These are phyloP conservation scores for Ogataea siamensis DNA, from an alignment of 805 yeast genomes.

Conservation along the genomic window DNA sequence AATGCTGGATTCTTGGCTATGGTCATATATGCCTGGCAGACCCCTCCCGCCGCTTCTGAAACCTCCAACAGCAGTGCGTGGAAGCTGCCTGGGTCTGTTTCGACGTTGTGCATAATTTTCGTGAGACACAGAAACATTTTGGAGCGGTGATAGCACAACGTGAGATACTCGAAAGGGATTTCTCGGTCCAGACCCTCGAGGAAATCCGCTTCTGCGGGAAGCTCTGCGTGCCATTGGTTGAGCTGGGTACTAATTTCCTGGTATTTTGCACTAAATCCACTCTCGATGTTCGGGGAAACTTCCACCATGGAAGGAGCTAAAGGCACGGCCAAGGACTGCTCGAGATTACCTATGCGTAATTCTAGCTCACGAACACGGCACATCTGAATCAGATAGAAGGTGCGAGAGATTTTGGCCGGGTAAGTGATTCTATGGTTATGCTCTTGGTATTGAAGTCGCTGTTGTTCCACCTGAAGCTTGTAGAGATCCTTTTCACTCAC, in stretches of 20 bases:
- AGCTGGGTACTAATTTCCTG: conserved; percentile 8
- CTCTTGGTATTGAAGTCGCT: conserved; percentile 12
- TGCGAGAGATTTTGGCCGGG: conserved; percentile 12
- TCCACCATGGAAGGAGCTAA: conserved; percentile 1
- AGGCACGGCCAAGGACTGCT: conserved; percentile 13
- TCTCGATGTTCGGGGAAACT: conserved; percentile 2
- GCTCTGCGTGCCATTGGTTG: conserved; percentile 12
- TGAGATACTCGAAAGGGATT: conserved; percentile 16
- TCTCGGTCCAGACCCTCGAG: conserved; percentile 13
- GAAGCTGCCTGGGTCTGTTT: conserved; percentile 1
- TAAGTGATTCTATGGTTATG: conserved; percentile 13
- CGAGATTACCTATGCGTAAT: conserved; percentile 11
- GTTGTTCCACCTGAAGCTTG: conserved; percentile 16
- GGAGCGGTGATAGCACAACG: conserved; percentile 18
- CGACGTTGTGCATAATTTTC: conserved; percentile 10
- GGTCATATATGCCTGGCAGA: conserved; percentile 15
- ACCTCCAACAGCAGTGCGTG: conserved; percentile 8
- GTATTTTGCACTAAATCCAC: conserved; percentile 3
- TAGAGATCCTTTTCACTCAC: conserved; percentile 9
- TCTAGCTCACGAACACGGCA: conserved; percentile 18
- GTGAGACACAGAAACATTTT: conserved; percentile 16
- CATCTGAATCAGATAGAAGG: conserved; percentile 17
- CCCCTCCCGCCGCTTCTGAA: conserved; percentile 22
- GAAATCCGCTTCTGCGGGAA: conserved; percentile 15
- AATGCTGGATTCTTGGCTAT: conserved; percentile 14